These are phyloP conservation scores for Pyrenophora teres DNA, from an alignment of 2,329 filamentous ascomycete genomes.

Conservation along the genomic window DNA sequence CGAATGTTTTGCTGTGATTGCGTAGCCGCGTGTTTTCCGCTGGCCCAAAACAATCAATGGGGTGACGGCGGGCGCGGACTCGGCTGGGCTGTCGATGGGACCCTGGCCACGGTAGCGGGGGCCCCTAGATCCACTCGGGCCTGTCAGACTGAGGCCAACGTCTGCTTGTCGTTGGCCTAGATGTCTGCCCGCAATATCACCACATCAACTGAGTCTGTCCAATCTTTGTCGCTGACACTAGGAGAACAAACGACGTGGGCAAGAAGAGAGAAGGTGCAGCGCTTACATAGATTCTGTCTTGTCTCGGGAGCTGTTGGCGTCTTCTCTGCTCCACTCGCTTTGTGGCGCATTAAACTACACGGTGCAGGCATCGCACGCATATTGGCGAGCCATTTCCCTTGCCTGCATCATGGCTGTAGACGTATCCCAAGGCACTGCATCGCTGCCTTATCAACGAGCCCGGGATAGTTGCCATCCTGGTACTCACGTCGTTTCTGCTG, in stretches of 20 bases:
- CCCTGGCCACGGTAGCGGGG: slow-evolving; percentile 16
- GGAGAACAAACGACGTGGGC: background rate
- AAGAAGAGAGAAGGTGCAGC: background rate
- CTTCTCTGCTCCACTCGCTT: slow-evolving; percentile 3
- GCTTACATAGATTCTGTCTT: background rate
- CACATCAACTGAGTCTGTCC: slow-evolving; percentile 7
- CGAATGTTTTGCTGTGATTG: slow-evolving; percentile 23
- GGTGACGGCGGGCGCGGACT: slow-evolving; percentile 32
- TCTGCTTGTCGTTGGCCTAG: slow-evolving; percentile 14
- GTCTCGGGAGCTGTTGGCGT: too few relatives aligned
- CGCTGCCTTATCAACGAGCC: slow-evolving; percentile 68
- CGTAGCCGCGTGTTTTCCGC: slow-evolving; percentile 29
- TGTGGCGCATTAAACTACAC: slow-evolving; percentile 13
- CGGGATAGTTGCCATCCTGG: slow-evolving; percentile 62
- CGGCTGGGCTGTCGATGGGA: slow-evolving; percentile 27
- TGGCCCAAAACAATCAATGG: slow-evolving; percentile 38
- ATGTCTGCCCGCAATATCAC: slow-evolving; percentile 5
- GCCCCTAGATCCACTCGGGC: slow-evolving; percentile 17
- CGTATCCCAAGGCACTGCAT: slow-evolving; percentile 23
- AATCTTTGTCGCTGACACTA: slow-evolving; percentile 8
- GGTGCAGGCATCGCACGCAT: slow-evolving; percentile 8
- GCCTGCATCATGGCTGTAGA: slow-evolving; percentile 30
- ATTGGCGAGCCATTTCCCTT: slow-evolving; percentile 15
- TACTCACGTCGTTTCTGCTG: slow-evolving; percentile 65
- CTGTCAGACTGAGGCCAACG: slow-evolving; percentile 1